Evolutionary conservation across 192 early-diverging fungal species (phyloP).

Genomic region (Helicostylum pulchrum): DNA sequence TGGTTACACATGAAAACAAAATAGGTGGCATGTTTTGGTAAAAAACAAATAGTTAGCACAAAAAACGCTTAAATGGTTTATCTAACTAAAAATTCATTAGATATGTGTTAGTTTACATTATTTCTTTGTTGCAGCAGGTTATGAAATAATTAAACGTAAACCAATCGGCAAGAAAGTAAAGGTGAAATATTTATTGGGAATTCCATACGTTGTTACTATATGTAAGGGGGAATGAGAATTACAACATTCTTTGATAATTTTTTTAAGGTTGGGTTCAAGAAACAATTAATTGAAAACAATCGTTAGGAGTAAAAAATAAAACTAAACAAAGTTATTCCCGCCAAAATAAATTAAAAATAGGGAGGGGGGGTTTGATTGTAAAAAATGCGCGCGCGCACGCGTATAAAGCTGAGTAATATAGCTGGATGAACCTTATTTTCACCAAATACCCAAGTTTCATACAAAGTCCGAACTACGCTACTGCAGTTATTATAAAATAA

Average conservation of each 20-base stretch:
- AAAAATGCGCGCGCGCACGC: no score
- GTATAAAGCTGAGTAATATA: no score
- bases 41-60: no score
- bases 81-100: no score
- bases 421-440: conserved; percentile 4
- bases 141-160: no score
- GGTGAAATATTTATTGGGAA: background rate
- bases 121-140: no score
- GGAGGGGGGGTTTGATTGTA: no score
- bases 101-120: no score
- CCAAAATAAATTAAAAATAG: background rate
- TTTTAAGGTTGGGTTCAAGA: conserved; percentile 11
- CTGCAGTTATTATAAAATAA: background rate
- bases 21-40: conserved; percentile 14
- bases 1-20: background rate
- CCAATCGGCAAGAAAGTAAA: background rate
- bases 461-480: conserved; percentile 2
- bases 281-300: conserved; percentile 6
- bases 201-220: background rate
- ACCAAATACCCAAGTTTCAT: conserved; percentile 14
- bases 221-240: conserved; percentile 15
- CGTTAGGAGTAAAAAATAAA: background rate
- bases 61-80: no score
- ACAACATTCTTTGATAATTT: conserved; percentile 13
- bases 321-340: background rate